Conservation (phyloP, 176 grass and related monocot species). For the Hyparrhenia diplandra region DNA sequence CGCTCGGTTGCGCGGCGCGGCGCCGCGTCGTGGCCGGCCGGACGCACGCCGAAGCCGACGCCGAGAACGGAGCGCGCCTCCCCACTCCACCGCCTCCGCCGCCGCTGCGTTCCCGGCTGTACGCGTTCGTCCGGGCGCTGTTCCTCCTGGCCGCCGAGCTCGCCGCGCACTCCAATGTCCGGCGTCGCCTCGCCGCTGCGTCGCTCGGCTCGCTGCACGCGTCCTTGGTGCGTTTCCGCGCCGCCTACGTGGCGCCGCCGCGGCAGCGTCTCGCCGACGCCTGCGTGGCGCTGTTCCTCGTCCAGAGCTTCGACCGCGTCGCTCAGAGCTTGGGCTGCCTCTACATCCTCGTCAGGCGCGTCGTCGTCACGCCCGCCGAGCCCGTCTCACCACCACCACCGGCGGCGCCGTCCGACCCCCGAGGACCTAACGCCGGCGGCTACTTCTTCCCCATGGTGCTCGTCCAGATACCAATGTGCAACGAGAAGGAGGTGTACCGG, state of each 20-base stretch:
- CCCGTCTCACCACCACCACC: not conserved
- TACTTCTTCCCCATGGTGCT: conserved; percentile 81
- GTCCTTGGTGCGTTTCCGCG: conserved; percentile 59
- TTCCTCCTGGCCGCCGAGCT: conserved; percentile 58
- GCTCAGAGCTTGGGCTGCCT: conserved; percentile 71
- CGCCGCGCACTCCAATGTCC: conserved; percentile 48
- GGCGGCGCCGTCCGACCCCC: too few species aligned
- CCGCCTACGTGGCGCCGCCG: conserved; percentile 60
- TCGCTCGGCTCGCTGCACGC: conserved; percentile 41
- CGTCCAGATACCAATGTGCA: conserved; percentile 98
- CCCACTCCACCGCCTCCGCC: not conserved
- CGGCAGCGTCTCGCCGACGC: conserved; percentile 70
- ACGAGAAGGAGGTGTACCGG: conserved; percentile 90
- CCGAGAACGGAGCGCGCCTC: not conserved
- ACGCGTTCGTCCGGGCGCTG: conserved; percentile 52
- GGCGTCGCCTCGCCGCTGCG: not conserved
- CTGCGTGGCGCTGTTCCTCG: conserved; percentile 83
- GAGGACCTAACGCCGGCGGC: conserved; percentile 41
- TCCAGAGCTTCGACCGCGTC: conserved; percentile 80
- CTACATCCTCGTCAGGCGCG: conserved; percentile 71
- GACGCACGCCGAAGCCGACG: conserved; percentile 37
- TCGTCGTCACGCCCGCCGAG: conserved; percentile 45
- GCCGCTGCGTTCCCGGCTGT: conserved; percentile 41
- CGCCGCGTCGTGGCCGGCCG: conserved; percentile 47
- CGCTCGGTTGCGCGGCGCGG: conserved; percentile 48